phyloP scores from a whole-genome alignment of 176 grass and related monocot genomes.

The Triticum turgidum region DNA sequence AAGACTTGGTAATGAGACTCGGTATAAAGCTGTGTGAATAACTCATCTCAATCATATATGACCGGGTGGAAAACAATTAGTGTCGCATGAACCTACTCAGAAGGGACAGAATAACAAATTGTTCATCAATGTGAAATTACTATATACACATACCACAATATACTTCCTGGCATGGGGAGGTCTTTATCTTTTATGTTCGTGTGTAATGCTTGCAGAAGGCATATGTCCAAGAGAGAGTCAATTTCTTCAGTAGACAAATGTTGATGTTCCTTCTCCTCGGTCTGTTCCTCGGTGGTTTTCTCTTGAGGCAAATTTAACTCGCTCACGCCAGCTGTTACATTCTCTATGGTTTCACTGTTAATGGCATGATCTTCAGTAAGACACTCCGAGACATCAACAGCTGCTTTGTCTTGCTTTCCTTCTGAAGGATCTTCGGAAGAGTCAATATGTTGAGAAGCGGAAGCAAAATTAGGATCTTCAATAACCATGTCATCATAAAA shows the following conservation, averaged over 20 bases:
- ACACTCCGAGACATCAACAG: conserved; percentile 34
- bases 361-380: conserved; percentile 33
- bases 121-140: conserved; percentile 25
- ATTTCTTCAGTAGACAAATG: conserved; percentile 81
- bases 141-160: conserved; percentile 57
- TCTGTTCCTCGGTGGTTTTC: conserved; percentile 40
- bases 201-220: conserved; percentile 85
- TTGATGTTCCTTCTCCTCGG: conserved; percentile 57
- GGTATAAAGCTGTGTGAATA: neutral
- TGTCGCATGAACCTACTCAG: neutral
- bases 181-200: conserved; percentile 84
- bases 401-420: conserved; percentile 23
- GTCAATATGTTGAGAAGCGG: conserved; percentile 35
- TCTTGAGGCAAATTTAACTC: conserved; percentile 52
- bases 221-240: conserved; percentile 83
- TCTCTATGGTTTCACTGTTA: conserved; percentile 43
- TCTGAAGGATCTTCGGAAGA: conserved; percentile 39
- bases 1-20: neutral
- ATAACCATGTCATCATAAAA: conserved; percentile 86
- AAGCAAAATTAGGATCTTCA: conserved; percentile 71
- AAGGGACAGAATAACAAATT: neutral
- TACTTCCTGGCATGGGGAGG: conserved; percentile 89
- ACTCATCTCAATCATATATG: neutral
- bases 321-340: conserved; percentile 46
- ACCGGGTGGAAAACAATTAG: neutral